Evolutionary conservation across 2,329 filamentous ascomycete genomes (phyloP), one percentile per base, ranked within the genome.

Genomic region (Stemphylium vesicarium): DNA sequence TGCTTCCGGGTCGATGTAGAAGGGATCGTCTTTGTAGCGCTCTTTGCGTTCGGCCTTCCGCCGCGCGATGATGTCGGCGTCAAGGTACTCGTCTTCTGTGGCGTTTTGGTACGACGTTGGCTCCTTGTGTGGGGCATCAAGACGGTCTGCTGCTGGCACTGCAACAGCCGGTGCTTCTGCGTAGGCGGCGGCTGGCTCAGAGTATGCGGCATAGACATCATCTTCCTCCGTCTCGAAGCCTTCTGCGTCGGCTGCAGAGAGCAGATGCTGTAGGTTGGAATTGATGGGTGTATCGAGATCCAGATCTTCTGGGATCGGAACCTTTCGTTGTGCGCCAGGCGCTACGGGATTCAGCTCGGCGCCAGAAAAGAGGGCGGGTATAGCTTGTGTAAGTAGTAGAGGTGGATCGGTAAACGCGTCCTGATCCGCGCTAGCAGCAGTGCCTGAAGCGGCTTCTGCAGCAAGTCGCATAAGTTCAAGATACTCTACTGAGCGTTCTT

Each of bases 301-400:
- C 5, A 99, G 80, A 2, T 85, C 87, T 6, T 85, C 81, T 0
- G 92, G 92, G 13, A 91, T 69, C 1, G 93, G 91, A 1, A 99
- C 93, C 67, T 96, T 96, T 46, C 83, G 85, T 71, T 98, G 92
- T 3, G 95, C 94, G 39, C 86, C 88, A 4, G 80, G 74, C 1
- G 95, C 92, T 9, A 99, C 94, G 0, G 95, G 96, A 63, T 98
- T 97, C 32, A 99, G 81, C 61, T 97, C 93, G 77, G 91, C 87
- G 0, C 93, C 92, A 5, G 84, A 82, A 72, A 98, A 98, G 2
- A 99, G 81, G 1, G 89, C 89, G 1, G 95, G 94, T 50, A 99
- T 91, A 3, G 92, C 93, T 71, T 96, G 91, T 0, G 92, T 96
- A 4, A 99, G 84, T 2, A 99, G 82, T 12, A 96, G 79, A 2